Base-by-base conservation (phyloP, 345 rosid genomes). In the Lepidium aucheri region DNA sequence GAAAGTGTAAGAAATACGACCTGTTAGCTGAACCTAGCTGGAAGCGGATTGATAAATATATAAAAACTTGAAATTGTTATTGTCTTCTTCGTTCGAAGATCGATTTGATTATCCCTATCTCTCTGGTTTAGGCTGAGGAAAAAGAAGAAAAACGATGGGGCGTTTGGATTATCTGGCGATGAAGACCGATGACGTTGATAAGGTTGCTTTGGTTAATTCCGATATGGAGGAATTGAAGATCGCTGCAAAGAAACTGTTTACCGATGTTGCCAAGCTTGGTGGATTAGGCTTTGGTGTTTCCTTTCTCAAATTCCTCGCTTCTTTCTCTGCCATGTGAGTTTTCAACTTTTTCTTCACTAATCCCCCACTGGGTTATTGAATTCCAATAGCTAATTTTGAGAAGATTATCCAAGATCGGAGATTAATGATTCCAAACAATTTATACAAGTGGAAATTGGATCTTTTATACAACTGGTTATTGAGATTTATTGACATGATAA, bases 271-370 rank as follows among this genome's bases (percentile, higher is more conserved):
- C 16, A 83, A 34, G 60, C 90, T 84, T 2, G 93, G 90, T 9
- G 95, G 91, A n/a, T 69, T 83, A 43, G 87, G 83, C 3, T 85
- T 85, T 2, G 96, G 90, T 16, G 85, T 90, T 38, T 73, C 88
- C 41, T 87, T 90, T 57, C 84, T 90, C 84, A 79, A 82, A 78
- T 86, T 95, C 87, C 63, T 85, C 12, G 86, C 97, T 58, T 90
- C 91, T 41, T 79, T 85, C 43, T 74, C 97, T 52, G 96, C 98
- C 22, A 93, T 90, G 94, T 90, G 41, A 70, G 84, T 78, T 18
- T 46, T 39, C 58, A 20, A 18, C 17, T 35, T 12, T 14, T 26
- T 68, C 6, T 32, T 51, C 18, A n/a, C 45, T 46, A n/a, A 3
- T 15, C 18, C 9, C 35, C 17, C 34, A 20, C 1, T 28, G 14